Conservation (phyloP, 139 green algal species). For the Astrephomene gubernaculifera region DNA sequence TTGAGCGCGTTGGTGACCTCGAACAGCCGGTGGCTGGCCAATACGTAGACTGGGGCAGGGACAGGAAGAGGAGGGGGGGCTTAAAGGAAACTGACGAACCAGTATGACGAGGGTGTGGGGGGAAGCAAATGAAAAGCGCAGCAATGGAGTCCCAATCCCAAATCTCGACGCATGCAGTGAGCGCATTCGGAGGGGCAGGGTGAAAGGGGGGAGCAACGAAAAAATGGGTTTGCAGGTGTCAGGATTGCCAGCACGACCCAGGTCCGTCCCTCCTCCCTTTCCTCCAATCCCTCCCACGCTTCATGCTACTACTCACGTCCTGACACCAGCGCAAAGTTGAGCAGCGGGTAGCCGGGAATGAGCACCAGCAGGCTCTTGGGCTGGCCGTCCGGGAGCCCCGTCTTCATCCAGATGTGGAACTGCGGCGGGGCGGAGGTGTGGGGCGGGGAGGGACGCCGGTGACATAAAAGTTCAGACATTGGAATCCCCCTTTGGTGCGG, state of each 20-base stretch:
- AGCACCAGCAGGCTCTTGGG: slow-evolving; percentile 89
- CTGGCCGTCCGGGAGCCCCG: slow-evolving; percentile 85
- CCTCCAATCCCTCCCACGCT: neutral
- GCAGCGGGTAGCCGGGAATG: slow-evolving; percentile 86
- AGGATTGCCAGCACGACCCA: neutral
- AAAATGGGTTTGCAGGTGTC: neutral
- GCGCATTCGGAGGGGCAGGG: no score
- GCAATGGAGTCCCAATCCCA: no score
- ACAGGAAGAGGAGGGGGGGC: no score
- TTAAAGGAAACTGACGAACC: no score
- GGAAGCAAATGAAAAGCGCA: no score
- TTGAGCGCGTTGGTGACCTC: slow-evolving; percentile 89
- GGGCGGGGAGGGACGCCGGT: slow-evolving; percentile 48
- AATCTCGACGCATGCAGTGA: no score
- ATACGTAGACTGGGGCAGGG: slow-evolving; percentile 75
- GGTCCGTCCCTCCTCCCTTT: no score
- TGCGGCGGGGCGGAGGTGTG: slow-evolving; percentile 61
- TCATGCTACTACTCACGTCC: slow-evolving; percentile 59
- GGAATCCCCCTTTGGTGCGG: no score
- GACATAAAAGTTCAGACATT: no score
- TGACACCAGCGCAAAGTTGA: slow-evolving; percentile 92
- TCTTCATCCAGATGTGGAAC: slow-evolving; percentile 97
- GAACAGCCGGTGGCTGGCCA: slow-evolving; percentile 89
- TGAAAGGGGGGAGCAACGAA: neutral
- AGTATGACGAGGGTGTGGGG: no score